phyloP scores from a whole-genome alignment of 2,329 filamentous ascomycete genomes.

The Hymenoscyphus occultus region DNA sequence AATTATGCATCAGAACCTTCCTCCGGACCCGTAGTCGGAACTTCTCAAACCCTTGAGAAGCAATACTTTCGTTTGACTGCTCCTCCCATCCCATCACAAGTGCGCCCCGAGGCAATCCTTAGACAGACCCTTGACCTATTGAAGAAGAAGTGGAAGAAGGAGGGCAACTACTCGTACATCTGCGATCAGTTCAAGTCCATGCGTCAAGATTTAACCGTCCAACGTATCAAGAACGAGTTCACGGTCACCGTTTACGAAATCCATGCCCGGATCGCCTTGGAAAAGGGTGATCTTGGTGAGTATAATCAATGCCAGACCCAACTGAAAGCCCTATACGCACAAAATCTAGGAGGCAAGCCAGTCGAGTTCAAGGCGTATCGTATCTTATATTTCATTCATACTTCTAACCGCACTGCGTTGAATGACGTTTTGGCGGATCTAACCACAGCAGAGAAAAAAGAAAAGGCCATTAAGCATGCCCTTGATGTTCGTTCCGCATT shows the following conservation, averaged over 20 bases:
- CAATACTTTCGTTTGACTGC: constrained; percentile 91
- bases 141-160: constrained; percentile 91
- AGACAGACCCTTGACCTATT: constrained; percentile 82
- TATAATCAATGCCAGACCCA: constrained; percentile 99
- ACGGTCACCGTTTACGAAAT: constrained; percentile 97
- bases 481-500: constrained; percentile 86
- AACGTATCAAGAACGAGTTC: constrained; percentile 95
- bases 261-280: constrained; percentile 93
- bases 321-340: constrained; percentile 83
- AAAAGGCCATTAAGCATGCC: constrained; percentile 83
- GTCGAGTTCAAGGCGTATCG: constrained; percentile 99
- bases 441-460: constrained; percentile 93
- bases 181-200: constrained; percentile 99
- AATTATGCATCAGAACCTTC: constrained; percentile 56
- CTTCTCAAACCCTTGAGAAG: constrained; percentile 83
- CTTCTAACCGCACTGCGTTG: constrained; percentile 95
- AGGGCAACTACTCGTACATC: constrained; percentile 94
- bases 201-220: constrained; percentile 95
- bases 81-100: constrained; percentile 81
- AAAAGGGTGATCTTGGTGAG: constrained; percentile 99
- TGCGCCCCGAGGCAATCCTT: constrained; percentile 78
- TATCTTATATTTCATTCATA: constrained; percentile 99
- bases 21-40: constrained; percentile 76
- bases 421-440: constrained; percentile 98
- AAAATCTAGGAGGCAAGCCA: constrained; percentile 82